phyloP scores from a whole-genome alignment of 192 early-diverging fungal genomes.

The Glomus cerebriforme region DNA sequence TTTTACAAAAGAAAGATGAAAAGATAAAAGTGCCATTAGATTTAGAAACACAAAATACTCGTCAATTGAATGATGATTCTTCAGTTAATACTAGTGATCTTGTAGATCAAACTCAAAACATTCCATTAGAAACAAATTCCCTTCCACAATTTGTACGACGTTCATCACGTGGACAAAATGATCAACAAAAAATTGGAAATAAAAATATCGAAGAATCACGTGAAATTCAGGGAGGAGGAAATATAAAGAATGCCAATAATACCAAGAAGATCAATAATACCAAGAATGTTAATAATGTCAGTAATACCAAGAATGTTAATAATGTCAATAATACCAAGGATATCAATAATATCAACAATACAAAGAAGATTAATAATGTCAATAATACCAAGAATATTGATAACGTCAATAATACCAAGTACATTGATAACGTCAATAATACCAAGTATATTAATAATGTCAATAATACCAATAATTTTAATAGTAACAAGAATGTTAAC shows the following conservation, averaged over 20 bases:
- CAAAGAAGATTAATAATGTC: too few relatives aligned
- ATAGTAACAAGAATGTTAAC: too few relatives aligned
- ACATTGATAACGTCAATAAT: not conserved
- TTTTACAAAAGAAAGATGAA: not conserved
- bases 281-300: too few relatives aligned
- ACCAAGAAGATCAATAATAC: too few relatives aligned
- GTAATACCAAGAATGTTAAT: not conserved
- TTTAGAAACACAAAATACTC: not conserved
- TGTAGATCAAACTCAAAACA: not conserved
- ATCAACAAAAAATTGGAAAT: not conserved
- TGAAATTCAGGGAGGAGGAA: not conserved
- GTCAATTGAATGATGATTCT: not conserved
- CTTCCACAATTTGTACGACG: not conserved
- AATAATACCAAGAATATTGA: not conserved
- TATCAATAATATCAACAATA: not conserved
- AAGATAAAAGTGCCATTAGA: not conserved
- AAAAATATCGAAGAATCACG: not conserved
- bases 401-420: not conserved
- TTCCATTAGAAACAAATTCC: not conserved
- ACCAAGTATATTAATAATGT: not conserved
- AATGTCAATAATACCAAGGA: too few relatives aligned
- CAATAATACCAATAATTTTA: too few relatives aligned
- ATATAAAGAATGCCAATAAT: not conserved
- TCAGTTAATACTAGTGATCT: not conserved
- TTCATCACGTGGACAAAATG: not conserved